Conservation (phyloP, 768 basidiomycete species). For the Mycena alexandri region DNA sequence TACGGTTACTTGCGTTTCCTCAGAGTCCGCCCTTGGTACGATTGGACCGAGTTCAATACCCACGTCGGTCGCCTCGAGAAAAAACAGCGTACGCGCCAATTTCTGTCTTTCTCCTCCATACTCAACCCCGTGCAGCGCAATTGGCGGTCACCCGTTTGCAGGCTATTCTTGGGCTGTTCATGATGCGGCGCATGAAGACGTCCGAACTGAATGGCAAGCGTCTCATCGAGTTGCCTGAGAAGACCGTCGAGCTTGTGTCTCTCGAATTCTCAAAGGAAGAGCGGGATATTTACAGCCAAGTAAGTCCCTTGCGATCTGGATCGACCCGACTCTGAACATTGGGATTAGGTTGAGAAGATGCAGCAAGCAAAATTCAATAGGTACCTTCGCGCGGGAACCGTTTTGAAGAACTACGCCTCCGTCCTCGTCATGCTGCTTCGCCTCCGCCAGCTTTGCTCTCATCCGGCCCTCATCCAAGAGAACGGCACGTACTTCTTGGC, state of each 20-base stretch:
- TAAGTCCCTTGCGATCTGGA: constrained; percentile 30
- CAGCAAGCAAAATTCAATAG: constrained; percentile 75
- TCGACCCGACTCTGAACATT: background rate
- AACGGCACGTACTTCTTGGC: constrained; percentile 60
- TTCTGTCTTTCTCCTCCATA: background rate
- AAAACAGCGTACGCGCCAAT: constrained; percentile 58
- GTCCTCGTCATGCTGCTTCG: constrained; percentile 64
- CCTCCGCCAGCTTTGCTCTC: constrained; percentile 76
- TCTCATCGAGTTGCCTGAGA: constrained; percentile 74
- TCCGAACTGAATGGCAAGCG: constrained; percentile 74
- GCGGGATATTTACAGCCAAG: constrained; percentile 71
- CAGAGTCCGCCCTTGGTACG: constrained; percentile 61
- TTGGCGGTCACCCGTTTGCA: constrained; percentile 72
- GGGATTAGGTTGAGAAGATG: constrained; percentile 59
- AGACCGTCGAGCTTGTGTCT: constrained; percentile 62
- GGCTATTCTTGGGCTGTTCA: constrained; percentile 64
- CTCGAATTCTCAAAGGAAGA: constrained; percentile 74
- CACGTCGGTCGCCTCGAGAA: constrained; percentile 59
- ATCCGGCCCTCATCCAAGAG: constrained; percentile 76
- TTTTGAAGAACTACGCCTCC: constrained; percentile 76
- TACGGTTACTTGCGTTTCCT: constrained; percentile 62
- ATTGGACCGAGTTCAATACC: constrained; percentile 55
- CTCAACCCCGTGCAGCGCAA: constrained; percentile 50
- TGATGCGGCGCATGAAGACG: constrained; percentile 75
- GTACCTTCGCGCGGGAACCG: constrained; percentile 71